Evolutionary conservation across 2,329 filamentous ascomycete species (phyloP).

Genomic region (Ophidiomyces ophidiicola): DNA sequence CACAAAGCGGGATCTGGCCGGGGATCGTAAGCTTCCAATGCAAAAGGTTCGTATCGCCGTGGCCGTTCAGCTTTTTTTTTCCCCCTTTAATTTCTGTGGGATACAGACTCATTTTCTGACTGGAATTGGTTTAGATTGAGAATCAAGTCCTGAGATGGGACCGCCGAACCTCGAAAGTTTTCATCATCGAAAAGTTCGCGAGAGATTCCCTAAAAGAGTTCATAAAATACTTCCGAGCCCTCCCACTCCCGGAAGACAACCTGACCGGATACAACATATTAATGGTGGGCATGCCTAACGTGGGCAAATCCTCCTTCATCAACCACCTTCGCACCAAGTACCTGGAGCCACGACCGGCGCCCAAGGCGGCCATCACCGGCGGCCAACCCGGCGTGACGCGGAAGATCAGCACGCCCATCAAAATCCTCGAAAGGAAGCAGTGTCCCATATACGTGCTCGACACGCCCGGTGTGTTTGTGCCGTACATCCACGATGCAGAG

Average conservation of each 20-base stretch:
- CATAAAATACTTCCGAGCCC: conserved; percentile 22
- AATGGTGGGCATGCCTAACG: conserved; percentile 94
- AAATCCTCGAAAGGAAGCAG: conserved; percentile 52
- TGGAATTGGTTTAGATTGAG: conserved; percentile 21
- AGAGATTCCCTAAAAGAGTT: conserved; percentile 24
- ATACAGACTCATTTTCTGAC: neutral
- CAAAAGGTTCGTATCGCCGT: conserved; percentile 32
- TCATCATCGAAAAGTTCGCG: conserved; percentile 27
- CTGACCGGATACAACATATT: conserved; percentile 76
- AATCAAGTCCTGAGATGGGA: conserved; percentile 27
- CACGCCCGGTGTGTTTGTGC: conserved; percentile 89
- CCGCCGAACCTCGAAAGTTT: conserved; percentile 21
- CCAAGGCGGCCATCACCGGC: conserved; percentile 59
- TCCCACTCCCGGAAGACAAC: conserved; percentile 4
- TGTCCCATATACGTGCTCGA: conserved; percentile 68
- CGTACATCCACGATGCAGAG: conserved; percentile 72
- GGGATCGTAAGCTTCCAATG: conserved; percentile 30
- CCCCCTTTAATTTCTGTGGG: neutral
- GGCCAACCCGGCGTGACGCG: conserved; percentile 81
- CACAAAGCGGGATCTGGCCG: conserved; percentile 72
- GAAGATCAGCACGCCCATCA: conserved; percentile 70
- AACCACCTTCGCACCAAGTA: conserved; percentile 58
- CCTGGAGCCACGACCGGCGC: conserved; percentile 35
- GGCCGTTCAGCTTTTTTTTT: neutral
- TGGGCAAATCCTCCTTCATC: conserved; percentile 89